Evolutionary conservation across 768 basidiomycete species (phyloP), one percentile per base, ranked within the genome.

Genomic region (Amanita rubescens): DNA sequence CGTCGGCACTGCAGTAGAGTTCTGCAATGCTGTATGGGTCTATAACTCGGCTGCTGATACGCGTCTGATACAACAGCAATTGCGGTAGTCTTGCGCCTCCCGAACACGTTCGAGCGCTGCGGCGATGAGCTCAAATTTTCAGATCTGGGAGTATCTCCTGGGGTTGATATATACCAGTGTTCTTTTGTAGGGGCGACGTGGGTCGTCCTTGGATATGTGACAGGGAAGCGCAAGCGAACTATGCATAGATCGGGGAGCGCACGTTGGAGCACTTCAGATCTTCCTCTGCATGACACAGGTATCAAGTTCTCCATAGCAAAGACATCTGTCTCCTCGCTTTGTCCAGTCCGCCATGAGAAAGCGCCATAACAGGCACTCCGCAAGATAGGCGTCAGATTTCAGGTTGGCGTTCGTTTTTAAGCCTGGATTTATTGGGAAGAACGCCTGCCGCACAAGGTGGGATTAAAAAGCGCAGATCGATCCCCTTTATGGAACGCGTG

Each of bases 401-500:
- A 37, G 24, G 20, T 1, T 11, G 15, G 12, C 5, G 15, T 33
- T 34, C 32, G 17, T 17, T 32, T 27, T 32, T 47, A 30, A n/a
- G 25, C 12, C 27, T 33, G 22, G 47, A 20, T 33, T 33, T 11
- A 34, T 19, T 15, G 22, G 42, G 27, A 30, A 27, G 27, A 27
- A n/a, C 43, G n/a, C 24, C 22, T 49, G 47, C 30, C 47, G 8
- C 1, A 14, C 20, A 37, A 10, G 47, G 35, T 22, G 19, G 19
- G 12, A 49, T 34, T 30, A 49, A 49, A 32, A 49, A 22, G 22
- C 47, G 47, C 47, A 19, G 47, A 49, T 49, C 47, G 47, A 49
- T 49, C n/a, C 22, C 35, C 27, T 30, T 35, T 5, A 19, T 5
- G 5, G 25, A 14, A 20, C 14, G 5, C 19, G 20, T 15, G 47